Percentiles rank a stretch among this genome's conserved stretches.
These are phyloP conservation scores for Magnolia sinica DNA, from an alignment of 164 flowering plant genomes.

Conservation along the genomic window DNA sequence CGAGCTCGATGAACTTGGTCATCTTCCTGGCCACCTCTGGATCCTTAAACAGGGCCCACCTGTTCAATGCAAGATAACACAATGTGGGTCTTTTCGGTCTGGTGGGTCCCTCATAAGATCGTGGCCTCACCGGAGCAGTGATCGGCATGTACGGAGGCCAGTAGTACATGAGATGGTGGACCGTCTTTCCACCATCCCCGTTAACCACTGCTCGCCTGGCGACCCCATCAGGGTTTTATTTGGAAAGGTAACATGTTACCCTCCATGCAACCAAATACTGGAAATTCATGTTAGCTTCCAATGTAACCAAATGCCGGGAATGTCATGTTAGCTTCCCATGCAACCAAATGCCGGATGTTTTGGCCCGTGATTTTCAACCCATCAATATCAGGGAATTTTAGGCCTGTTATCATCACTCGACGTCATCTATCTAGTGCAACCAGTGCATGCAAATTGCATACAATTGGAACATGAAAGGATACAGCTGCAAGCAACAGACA, in stretches of 20 bases:
- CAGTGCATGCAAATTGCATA: slow-evolving; percentile 44
- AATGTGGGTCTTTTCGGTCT: not conserved
- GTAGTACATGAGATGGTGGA: no score
- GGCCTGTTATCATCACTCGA: slow-evolving; percentile 57
- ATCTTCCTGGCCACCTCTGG: slow-evolving; percentile 41
- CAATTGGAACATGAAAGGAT: slow-evolving; percentile 57
- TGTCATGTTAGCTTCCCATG: no score
- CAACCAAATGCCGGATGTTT: no score
- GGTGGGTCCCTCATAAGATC: no score
- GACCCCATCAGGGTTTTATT: slow-evolving; percentile 71
- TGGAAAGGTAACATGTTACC: slow-evolving; percentile 81
- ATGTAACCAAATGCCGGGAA: no score
- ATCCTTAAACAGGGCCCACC: slow-evolving; percentile 51
- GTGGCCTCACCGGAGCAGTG: no score
- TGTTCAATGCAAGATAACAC: slow-evolving; percentile 16
- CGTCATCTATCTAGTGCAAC: slow-evolving; percentile 45
- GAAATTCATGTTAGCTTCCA: slow-evolving; percentile 7
- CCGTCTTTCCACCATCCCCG: not conserved
- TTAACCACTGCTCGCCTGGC: slow-evolving; percentile 51
- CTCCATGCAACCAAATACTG: no score
- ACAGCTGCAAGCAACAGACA: slow-evolving; percentile 51
- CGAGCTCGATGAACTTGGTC: slow-evolving; percentile 42
- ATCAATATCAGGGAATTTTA: slow-evolving; percentile 13
- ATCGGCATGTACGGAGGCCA: no score
- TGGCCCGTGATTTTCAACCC: slow-evolving; percentile 19